Conservation (phyloP, 306 rosid species). For the Malus fusca region DNA sequence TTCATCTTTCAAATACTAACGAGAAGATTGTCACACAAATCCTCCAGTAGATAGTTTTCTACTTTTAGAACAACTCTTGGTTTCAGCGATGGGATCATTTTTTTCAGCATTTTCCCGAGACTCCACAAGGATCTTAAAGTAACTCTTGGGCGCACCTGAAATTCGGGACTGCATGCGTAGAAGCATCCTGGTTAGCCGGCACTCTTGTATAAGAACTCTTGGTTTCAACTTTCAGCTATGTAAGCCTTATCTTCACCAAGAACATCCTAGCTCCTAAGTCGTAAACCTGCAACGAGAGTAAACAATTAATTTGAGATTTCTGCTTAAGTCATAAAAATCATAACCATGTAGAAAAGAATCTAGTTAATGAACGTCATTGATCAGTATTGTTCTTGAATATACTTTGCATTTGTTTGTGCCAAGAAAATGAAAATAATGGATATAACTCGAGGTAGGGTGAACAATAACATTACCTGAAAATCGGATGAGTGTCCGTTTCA, state of each 20-base stretch:
- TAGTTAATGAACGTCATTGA: no score
- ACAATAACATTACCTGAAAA: background rate
- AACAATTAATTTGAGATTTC: no score
- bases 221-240: background rate
- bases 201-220: background rate
- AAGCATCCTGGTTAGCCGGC: background rate
- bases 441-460: background rate
- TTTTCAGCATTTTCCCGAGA: background rate
- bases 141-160: background rate
- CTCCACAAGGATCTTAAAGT: background rate
- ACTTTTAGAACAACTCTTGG: background rate
- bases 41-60: background rate
- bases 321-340: background rate
- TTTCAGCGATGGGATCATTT: background rate
- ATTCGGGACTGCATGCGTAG: no score
- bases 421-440: no score
- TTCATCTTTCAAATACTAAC: background rate
- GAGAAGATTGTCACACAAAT: background rate
- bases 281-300: no score
- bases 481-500: no score
- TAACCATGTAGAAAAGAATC: background rate
- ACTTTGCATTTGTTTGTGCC: no score
- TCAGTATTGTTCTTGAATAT: no score
- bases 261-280: no score
- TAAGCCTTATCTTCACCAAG: no score